phyloP scores from a whole-genome alignment of 805 yeast genomes.

The Wickerhamomyces subpelliculosus region DNA sequence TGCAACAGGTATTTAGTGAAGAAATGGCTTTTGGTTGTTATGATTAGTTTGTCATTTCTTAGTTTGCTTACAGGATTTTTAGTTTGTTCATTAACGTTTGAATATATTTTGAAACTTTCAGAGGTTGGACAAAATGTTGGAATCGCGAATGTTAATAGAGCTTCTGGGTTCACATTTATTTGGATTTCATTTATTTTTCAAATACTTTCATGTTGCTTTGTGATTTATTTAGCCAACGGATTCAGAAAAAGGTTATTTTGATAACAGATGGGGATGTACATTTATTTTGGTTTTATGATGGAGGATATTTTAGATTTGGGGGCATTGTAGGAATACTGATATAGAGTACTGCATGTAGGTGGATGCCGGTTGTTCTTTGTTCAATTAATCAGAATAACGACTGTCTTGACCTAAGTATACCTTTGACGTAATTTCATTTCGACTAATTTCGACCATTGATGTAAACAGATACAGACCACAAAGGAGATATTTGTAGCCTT shows the following conservation, averaged over 20 bases:
- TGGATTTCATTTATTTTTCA: constrained; percentile 15
- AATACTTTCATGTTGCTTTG: not conserved
- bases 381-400: too few species aligned
- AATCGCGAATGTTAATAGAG: constrained; percentile 17
- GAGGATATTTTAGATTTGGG: too few species aligned
- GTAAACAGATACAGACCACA: too few species aligned
- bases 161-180: constrained; percentile 13
- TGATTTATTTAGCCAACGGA: constrained; percentile 15
- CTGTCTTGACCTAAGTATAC: too few species aligned
- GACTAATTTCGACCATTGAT: too few species aligned
- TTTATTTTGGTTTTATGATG: too few species aligned
- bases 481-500: too few species aligned
- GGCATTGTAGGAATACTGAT: too few species aligned
- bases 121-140: constrained; percentile 15
- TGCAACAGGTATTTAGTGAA: not conserved
- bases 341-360: too few species aligned
- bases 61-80: constrained; percentile 10
- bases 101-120: constrained; percentile 14
- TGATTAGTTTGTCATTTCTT: constrained; percentile 11
- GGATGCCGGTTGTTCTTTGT: too few species aligned
- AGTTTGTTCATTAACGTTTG: constrained; percentile 18
- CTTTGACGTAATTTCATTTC: too few species aligned
- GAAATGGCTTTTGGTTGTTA: constrained; percentile 4
- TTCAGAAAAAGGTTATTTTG: constrained; percentile 11
- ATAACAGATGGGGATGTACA: not conserved